phyloP scores from a whole-genome alignment of 2,329 filamentous ascomycete genomes.

The Cladorrhinum sp. region DNA sequence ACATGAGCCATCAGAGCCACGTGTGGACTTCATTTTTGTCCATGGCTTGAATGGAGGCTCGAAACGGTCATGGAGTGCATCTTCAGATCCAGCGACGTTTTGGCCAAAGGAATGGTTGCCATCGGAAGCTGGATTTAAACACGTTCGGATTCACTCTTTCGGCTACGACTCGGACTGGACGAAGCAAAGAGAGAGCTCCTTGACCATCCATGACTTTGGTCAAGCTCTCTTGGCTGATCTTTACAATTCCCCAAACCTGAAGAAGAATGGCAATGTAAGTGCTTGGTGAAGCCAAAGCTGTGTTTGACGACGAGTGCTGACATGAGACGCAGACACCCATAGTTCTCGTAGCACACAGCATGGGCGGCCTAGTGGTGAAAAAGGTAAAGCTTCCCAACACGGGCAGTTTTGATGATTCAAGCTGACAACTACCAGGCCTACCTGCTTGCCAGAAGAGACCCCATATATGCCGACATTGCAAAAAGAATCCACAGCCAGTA shows the following conservation, averaged over 20 bases:
- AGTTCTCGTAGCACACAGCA: conserved; percentile 26
- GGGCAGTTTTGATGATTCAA: background rate
- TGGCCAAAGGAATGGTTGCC: conserved; percentile 41
- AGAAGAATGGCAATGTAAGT: conserved; percentile 20
- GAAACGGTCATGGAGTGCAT: conserved; percentile 40
- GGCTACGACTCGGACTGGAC: conserved; percentile 29
- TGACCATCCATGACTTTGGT: conserved; percentile 25
- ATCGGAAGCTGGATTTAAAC: conserved; percentile 30
- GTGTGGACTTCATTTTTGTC: conserved; percentile 38
- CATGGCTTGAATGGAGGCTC: conserved; percentile 42
- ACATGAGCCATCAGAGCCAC: conserved; percentile 29
- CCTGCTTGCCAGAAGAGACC: conserved; percentile 22
- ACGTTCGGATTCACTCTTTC: conserved; percentile 30
- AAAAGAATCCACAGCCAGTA: conserved; percentile 29
- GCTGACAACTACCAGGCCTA: conserved; percentile 16
- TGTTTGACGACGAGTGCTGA: background rate
- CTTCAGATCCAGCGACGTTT: conserved; percentile 31
- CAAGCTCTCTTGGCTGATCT: conserved; percentile 23
- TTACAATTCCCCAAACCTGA: conserved; percentile 22
- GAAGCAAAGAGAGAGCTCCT: conserved; percentile 12
- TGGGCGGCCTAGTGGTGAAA: conserved; percentile 27
- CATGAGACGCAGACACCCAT: conserved; percentile 20
- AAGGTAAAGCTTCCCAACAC: conserved; percentile 13
- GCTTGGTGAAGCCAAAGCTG: background rate
- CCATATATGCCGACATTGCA: conserved; percentile 22